These are phyloP conservation scores for Staphylotrichum longicolle DNA, from an alignment of 495 filamentous ascomycete species.

Conservation along the genomic window DNA sequence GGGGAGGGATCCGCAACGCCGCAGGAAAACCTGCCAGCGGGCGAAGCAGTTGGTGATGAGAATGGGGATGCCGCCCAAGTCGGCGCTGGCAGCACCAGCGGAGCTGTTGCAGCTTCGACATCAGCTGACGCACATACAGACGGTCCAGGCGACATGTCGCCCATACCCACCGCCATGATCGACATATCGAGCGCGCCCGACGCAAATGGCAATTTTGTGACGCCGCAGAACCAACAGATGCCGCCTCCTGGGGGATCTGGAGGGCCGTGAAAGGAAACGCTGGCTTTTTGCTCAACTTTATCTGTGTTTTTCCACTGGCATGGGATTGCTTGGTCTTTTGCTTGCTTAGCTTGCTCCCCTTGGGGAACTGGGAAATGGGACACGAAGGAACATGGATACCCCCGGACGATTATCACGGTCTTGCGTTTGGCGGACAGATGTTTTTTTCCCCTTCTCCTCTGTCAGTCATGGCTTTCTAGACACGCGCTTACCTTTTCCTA, in stretches of 20 bases:
- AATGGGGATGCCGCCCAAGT: background rate
- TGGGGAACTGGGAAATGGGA: background rate
- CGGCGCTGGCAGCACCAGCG: too few species aligned
- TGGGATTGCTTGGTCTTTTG: background rate
- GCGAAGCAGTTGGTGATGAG: background rate
- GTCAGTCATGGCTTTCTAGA: too few species aligned
- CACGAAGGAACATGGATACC: constrained; percentile 8
- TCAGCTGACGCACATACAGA: too few species aligned
- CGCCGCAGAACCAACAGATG: background rate
- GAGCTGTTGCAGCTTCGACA: too few species aligned
- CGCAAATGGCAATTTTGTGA: background rate
- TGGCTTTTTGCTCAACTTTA: background rate
- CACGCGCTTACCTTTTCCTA: background rate
- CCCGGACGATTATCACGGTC: background rate
- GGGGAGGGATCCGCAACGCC: background rate
- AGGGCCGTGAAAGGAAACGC: background rate
- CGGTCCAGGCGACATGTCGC: too few species aligned
- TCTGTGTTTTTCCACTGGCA: too few species aligned
- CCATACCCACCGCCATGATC: background rate
- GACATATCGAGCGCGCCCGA: background rate
- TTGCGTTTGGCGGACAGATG: background rate
- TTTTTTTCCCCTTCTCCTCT: too few species aligned
- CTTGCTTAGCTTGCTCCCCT: background rate
- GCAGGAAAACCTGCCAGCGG: background rate
- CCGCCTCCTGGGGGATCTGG: background rate